Evolutionary conservation across 495 filamentous ascomycete species (phyloP).

Genomic region (Tuber microsphaerosporum): DNA sequence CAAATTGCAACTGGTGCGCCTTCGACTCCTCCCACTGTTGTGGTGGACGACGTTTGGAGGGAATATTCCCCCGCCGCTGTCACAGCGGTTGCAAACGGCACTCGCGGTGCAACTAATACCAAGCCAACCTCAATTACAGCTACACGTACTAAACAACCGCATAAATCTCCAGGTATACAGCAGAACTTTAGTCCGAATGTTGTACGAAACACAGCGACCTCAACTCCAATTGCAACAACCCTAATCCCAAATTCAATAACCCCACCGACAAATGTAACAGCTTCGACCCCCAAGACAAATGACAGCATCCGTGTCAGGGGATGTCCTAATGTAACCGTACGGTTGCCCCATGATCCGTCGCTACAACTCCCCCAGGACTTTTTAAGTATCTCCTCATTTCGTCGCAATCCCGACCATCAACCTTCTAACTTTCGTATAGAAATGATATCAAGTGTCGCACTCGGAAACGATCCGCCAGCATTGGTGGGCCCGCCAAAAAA

Average conservation of each 20-base stretch:
- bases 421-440: conserved; percentile 24
- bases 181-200: not conserved
- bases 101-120: not conserved
- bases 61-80: not conserved
- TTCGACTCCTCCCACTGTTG: conserved; percentile 3
- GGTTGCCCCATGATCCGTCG: not conserved
- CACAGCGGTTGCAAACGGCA: not conserved
- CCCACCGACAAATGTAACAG: not conserved
- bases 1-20: not conserved
- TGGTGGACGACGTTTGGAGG: not conserved
- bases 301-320: not conserved
- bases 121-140: not conserved
- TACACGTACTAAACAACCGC: not conserved
- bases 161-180: not conserved
- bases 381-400: not conserved
- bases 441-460: conserved; percentile 27
- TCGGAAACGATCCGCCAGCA: conserved; percentile 28
- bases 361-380: not conserved
- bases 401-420: not conserved
- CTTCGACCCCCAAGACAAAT: not conserved
- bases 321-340: not conserved
- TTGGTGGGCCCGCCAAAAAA: conserved; percentile 27
- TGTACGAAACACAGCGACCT: not conserved
- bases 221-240: not conserved
- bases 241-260: not conserved